Evolutionary conservation across 495 filamentous ascomycete species (phyloP).

Genomic region (Trichoderma gamsii): DNA sequence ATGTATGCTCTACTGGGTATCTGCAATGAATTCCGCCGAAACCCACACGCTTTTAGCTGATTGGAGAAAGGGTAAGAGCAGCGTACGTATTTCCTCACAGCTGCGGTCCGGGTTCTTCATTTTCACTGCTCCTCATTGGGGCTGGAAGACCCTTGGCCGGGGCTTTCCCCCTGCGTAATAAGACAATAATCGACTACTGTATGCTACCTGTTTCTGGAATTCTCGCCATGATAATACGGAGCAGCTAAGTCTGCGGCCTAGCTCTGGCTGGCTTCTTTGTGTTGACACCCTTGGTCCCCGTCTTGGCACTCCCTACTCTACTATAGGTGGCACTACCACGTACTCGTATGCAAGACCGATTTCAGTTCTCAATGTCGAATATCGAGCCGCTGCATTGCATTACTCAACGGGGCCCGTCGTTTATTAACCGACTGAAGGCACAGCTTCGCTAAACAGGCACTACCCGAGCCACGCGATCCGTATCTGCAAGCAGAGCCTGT

Average conservation of each 20-base stretch:
- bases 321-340: not conserved
- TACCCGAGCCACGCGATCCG: not conserved
- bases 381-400: not conserved
- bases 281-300: not conserved
- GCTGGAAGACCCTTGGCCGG: not conserved
- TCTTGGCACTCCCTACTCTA: not conserved
- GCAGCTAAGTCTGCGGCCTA: not conserved
- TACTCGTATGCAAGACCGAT: not conserved
- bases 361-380: not conserved
- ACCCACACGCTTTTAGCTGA: not conserved
- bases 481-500: not conserved
- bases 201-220: not conserved
- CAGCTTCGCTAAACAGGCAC: not conserved
- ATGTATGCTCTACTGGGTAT: not conserved
- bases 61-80: not conserved
- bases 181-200: not conserved
- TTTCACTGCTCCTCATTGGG: not conserved
- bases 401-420: not conserved
- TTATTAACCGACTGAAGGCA: not conserved
- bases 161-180: not conserved
- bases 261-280: not conserved
- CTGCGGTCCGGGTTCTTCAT: not conserved
- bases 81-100: too few relatives aligned
- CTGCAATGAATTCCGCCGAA: not conserved
- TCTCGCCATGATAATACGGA: not conserved